A percentile compares a stretch with the other conserved stretches of the same genome.
These are phyloP conservation scores for Basidiobolus meristosporus DNA, from an alignment of 371 early-diverging fungal genomes.

Conservation along the genomic window DNA sequence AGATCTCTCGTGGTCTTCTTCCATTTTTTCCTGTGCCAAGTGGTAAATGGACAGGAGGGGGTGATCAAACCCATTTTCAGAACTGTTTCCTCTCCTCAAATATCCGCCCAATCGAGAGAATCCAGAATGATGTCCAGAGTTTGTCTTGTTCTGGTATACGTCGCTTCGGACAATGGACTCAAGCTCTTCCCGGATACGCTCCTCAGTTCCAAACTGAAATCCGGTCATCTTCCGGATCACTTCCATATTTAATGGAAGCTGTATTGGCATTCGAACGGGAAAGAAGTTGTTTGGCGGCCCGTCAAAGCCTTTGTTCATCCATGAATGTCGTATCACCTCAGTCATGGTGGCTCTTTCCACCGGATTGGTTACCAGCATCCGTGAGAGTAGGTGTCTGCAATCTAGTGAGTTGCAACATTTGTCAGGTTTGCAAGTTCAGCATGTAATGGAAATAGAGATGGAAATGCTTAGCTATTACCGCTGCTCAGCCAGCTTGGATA, in stretches of 20 bases:
- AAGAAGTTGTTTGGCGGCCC: conserved; percentile 35
- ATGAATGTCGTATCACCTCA: conserved; percentile 59
- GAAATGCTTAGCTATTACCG: too few relatives aligned
- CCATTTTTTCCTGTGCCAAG: conserved; percentile 66
- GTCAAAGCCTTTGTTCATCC: conserved; percentile 71
- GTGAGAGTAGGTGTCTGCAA: conserved; percentile 54
- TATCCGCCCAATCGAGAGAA: too few relatives aligned
- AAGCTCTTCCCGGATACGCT: not conserved
- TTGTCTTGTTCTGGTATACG: conserved; percentile 9
- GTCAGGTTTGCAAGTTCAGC: too few relatives aligned
- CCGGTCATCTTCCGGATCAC: conserved; percentile 72
- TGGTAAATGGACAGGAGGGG: conserved; percentile 74
- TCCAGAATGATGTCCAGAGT: too few relatives aligned
- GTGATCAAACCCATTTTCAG: conserved; percentile 18
- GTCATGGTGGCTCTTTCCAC: conserved; percentile 52
- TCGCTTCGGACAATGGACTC: conserved; percentile 1
- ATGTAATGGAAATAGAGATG: too few relatives aligned
- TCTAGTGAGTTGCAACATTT: too few relatives aligned
- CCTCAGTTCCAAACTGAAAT: conserved; percentile 54
- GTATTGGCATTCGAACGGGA: conserved; percentile 45
- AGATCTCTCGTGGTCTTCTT: too few relatives aligned
- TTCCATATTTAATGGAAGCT: conserved; percentile 46
- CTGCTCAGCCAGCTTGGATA: conserved; percentile 49
- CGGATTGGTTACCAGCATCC: conserved; percentile 65
- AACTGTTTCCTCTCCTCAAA: too few relatives aligned